Base-by-base conservation (phyloP, 1,284 basidiomycete species). In the Melanopsichium pennsylvanicum region DNA sequence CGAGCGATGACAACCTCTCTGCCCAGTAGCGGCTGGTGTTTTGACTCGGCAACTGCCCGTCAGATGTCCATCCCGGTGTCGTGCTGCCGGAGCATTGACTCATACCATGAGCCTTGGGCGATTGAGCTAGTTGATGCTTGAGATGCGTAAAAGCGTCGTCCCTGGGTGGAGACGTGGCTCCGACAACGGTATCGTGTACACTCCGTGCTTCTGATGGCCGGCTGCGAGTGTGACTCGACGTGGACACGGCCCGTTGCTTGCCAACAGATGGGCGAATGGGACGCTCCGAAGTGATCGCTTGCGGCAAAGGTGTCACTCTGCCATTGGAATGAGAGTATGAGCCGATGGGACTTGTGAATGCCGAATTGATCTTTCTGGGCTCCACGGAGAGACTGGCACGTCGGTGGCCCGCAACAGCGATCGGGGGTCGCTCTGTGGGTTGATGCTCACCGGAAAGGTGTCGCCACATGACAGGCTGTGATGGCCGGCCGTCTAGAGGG, bases 91-190 rank as follows among this genome's bases (percentile, higher is more conserved):
- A 50, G 2, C 37, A 25, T 7, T 39, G 31, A 2, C 5, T 39
- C 3, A 22, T 48, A 26, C 34, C 31, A 12, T 26, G 42, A 25
- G 40, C 45, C 18, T 10, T 36, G 4, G 67, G 61, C 41, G 56
- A 50, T 12, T 55, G 21, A 2, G 51, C 56, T 10, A 70, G 45
- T 11, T 54, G 57, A 45, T 58, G 48, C 39, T 57, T 64, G 29
- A 70, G 54, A 11, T 50, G 35, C 11, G 29, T 22, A 2, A 38
- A 29, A 21, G 68, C 68, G 22, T 54, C 55, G 2, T 61, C 52
- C 6, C 32, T 19, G 5, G 61, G 61, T 2, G 68, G 62, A 16
- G 68, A 70, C 2, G 68, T 66, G 15, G 68, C 68, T 2, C 49
- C 42, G 0, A 46, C 38, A 5, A 70, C 62, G 2, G 38, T 22